These are phyloP conservation scores for Solanum clarkiae DNA, from an alignment of 257 asterid species.

Conservation along the genomic window DNA sequence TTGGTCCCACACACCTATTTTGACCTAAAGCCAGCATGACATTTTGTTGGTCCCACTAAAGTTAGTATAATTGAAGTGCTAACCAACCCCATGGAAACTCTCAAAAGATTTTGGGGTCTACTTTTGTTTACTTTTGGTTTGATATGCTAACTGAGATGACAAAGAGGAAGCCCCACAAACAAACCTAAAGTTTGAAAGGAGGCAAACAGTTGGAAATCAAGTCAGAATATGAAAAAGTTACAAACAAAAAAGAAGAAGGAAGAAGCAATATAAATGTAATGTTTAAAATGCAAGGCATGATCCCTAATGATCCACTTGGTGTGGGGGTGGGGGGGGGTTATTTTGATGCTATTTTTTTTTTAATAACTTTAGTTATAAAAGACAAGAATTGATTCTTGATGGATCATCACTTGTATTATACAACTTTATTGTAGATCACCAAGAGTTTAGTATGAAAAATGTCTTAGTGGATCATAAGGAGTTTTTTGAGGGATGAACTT, in stretches of 20 bases:
- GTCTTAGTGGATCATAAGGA: too few species aligned
- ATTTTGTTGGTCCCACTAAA: conserved; percentile 8
- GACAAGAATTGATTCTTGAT: not conserved
- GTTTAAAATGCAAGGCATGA: not conserved
- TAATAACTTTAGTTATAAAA: too few species aligned
- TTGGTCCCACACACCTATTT: not conserved
- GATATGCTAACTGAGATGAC: conserved; percentile 13
- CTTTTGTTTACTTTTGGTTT: not conserved
- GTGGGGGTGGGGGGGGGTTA: not conserved
- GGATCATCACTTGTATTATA: not conserved
- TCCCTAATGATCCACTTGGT: not conserved
- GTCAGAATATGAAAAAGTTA: not conserved
- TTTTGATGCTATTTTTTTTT: not conserved
- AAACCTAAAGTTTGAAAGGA: conserved; percentile 10
- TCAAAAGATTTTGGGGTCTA: conserved; percentile 10
- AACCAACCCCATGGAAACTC: conserved; percentile 9
- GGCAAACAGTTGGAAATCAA: conserved; percentile 30
- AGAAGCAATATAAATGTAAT: not conserved
- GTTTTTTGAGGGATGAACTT: not conserved
- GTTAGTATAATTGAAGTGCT: not conserved
- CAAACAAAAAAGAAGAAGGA: not conserved
- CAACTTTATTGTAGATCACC: not conserved
- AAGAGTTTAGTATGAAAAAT: not conserved
- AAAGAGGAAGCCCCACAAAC: conserved; percentile 29
- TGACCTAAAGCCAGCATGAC: conserved; percentile 15